Conservation (phyloP, 1,284 basidiomycete species). For the Pseudozyma flocculosa region DNA sequence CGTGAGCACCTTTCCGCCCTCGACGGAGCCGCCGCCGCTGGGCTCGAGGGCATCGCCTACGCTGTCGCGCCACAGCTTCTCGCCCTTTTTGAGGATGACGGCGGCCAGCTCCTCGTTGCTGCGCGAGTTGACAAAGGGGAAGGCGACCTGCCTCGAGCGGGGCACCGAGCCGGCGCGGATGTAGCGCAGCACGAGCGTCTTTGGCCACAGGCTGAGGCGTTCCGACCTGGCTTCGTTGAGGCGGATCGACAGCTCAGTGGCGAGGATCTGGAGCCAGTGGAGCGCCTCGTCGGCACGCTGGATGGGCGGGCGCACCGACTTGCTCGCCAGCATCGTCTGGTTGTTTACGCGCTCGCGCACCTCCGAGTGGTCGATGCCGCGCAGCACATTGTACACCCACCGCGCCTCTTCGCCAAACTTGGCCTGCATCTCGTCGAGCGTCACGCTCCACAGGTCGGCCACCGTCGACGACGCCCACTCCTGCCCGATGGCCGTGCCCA, state of each 20-base stretch:
- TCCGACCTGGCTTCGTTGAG: slow-evolving; percentile 77
- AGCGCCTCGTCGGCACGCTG: slow-evolving; percentile 55
- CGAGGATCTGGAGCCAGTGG: slow-evolving; percentile 87
- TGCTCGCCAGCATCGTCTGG: slow-evolving; percentile 51
- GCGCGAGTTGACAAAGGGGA: slow-evolving; percentile 65
- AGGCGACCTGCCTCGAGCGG: slow-evolving; percentile 76
- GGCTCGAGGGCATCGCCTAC: slow-evolving; percentile 60
- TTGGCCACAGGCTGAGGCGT: slow-evolving; percentile 76
- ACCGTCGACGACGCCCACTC: slow-evolving; percentile 82
- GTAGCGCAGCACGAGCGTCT: slow-evolving; percentile 71
- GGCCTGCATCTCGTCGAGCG: slow-evolving; percentile 74
- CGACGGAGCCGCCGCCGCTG: slow-evolving; percentile 16
- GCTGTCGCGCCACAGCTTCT: slow-evolving; percentile 84
- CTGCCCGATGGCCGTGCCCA: slow-evolving; percentile 80
- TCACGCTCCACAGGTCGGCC: slow-evolving; percentile 66
- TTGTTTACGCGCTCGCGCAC: slow-evolving; percentile 63
- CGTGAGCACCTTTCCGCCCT: slow-evolving; percentile 64
- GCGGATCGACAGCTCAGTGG: slow-evolving; percentile 82
- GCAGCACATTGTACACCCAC: slow-evolving; percentile 75
- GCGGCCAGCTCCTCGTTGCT: slow-evolving; percentile 60
- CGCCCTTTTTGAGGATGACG: slow-evolving; percentile 72
- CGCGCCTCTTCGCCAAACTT: slow-evolving; percentile 76
- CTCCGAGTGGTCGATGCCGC: slow-evolving; percentile 87
- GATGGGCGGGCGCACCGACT: slow-evolving; percentile 48
- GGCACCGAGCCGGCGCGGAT: slow-evolving; percentile 65